Evolutionary conservation across 352 stramenopile species (phyloP), one percentile per base, ranked within the genome.

Genomic region (Elongisporangium undulatum): DNA sequence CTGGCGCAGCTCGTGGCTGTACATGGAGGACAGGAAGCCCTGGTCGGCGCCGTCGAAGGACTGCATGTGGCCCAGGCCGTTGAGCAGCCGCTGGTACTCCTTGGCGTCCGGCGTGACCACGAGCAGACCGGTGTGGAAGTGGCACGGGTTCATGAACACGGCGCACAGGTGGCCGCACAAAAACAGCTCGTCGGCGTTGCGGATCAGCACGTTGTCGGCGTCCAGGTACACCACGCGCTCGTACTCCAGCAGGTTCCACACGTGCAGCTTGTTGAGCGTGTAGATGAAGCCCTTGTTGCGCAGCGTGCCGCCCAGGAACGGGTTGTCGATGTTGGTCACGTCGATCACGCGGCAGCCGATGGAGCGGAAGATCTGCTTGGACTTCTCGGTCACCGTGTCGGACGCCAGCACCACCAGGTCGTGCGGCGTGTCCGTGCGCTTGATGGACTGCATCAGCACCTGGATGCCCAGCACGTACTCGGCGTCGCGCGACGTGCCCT

Each of bases 171-270:
- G 68, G 23, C 85, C 87, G 53, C 87, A 95, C 2, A 87, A 61
- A 54, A 97, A 97, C 13, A 97, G 76, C 69, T 95, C 85, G 62
- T 97, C 87, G 49, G 90, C 71, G 67, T 95, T 95, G 61, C 85
- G 85, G 56, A 96, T 87, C 56, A 95, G 67, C 50, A 97, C 79
- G 58, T 96, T 97, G 73, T 96, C 89, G n/a, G 87, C 87, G 59
- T 97, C 89, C 51, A 97, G 69, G 67, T 96, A 97, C 59, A 96
- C 87, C 21, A 97, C 80, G 58, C 87, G 88, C 45, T 97, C 87
- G 67, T 95, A 97, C 68, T 95, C 84, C 56, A 94, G 74, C 68
- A 97, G 74, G 55, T 96, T 95, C 83, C 87, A 96, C 41, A 96
- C 85, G 66, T 93, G 86, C 38, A 95, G 74, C 64, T 95, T 95